Percentiles rank a stretch among this genome's conserved stretches.
Conservation (phyloP, 2,329 filamentous ascomycete genomes). For the Anthostomella pinea region DNA sequence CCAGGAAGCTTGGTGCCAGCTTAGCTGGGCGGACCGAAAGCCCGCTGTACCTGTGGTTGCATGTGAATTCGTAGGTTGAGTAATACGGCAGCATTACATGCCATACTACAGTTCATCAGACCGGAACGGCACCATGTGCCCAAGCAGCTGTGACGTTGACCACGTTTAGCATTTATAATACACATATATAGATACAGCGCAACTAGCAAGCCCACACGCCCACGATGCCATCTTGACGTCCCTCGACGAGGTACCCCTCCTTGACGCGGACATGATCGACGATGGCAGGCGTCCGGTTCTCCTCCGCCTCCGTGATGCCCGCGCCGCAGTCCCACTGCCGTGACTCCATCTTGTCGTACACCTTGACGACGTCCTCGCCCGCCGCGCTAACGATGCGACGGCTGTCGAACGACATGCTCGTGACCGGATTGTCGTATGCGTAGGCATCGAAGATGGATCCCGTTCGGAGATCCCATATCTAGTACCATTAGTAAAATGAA, state of each 20-base stretch:
- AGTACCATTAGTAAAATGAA: conserved; percentile 23
- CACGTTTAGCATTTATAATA: too few relatives aligned
- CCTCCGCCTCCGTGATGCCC: conserved; percentile 67
- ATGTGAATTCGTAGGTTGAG: too few relatives aligned
- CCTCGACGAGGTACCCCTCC: conserved; percentile 92
- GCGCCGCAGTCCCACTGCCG: conserved; percentile 95
- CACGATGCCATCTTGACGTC: conserved; percentile 80
- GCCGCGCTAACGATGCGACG: conserved; percentile 87
- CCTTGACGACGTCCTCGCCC: conserved; percentile 90
- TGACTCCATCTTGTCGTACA: conserved; percentile 96
- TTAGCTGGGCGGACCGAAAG: too few relatives aligned
- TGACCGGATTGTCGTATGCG: conserved; percentile 88
- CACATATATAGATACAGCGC: conserved; percentile 1
- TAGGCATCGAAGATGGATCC: conserved; percentile 95
- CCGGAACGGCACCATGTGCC: too few relatives aligned
- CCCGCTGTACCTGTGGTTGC: too few relatives aligned
- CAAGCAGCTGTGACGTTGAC: too few relatives aligned
- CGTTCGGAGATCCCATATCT: conserved; percentile 99
- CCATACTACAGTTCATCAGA: too few relatives aligned
- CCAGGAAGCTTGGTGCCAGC: too few relatives aligned
- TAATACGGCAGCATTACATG: too few relatives aligned
- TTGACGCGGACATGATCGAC: conserved; percentile 87
- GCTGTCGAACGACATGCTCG: conserved; percentile 95
- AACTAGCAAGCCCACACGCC: conserved; percentile 72
- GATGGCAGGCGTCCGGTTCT: conserved; percentile 60